Evolutionary conservation across 2,329 filamentous ascomycete genomes (phyloP), one percentile per base, ranked within the genome.

Genomic region (Botrytis pseudocinerea): DNA sequence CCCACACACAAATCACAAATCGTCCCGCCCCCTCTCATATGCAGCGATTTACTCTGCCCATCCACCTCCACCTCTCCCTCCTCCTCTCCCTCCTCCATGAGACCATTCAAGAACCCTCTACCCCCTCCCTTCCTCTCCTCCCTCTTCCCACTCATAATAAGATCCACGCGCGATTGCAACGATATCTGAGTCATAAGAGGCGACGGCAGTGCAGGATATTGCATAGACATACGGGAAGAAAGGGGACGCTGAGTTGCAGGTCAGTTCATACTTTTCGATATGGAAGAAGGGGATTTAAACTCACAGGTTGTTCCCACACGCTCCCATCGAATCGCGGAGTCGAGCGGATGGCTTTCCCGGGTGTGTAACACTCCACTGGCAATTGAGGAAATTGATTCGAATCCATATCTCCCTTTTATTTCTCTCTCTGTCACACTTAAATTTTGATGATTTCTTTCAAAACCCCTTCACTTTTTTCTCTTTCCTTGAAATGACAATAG

Each of bases 1-100:
- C 48, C 65, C 18, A 68, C 48, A 68, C 65, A 68, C 35, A 68
- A 54, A 68, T 32, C 35, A 57, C 65, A 68, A 42, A 51, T 22
- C 5, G 35, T 22, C 1, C 65, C 65, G 1, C 48, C 65, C 4
- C 48, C 64, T 25, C 65, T 42, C 25, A 57, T 32, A 2, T 12
- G 18, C 14, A 5, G 9, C 4, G 28, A 5, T 18, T n/a, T 10
- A 7, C 16, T 2, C n/a, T 32, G 14, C 10, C 0, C 48, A 10
- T 35, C 10, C 2, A 4, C 35, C 22, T 4, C 2, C 14, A 4
- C 51, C 28, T 59, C 28, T 4, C 6, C 28, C 1, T 20, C 57
- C 12, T n/a, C 25, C 7, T 62, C 22, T 5, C 9, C 25, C 48
- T 62, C 22, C 10, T 18, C 25, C 48, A 54, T n/a, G 25, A 4